Base-by-base conservation (phyloP, 2,329 filamentous ascomycete genomes). In the Arthrobotrys sinensis region DNA sequence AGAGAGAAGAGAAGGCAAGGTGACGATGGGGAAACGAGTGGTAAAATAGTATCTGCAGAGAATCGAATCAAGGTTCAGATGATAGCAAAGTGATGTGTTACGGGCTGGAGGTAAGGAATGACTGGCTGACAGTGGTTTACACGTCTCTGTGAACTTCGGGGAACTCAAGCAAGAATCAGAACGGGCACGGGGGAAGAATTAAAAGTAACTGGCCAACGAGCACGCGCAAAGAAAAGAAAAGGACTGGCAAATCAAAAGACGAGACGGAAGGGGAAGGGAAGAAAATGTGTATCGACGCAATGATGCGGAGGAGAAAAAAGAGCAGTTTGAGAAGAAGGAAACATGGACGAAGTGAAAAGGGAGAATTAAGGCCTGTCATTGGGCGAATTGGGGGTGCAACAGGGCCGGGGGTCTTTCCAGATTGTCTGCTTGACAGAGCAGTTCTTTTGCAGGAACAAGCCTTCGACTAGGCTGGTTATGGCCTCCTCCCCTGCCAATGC, bases 161-260 rank as follows among this genome's bases (percentile, higher is more conserved):
- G 75, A 72, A 66, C 67, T 71, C 46, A 50, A 77, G 46, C 68
- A 78, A 78, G 67, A 78, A 78, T 63, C 52, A 60, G 67, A 71
- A 78, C 67, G 73, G 75, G 75, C 67, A 67, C 67, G 62, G 75
- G 72, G 75, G 46, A 67, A 72, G 62, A 40, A 72, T 77, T 72
- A 78, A 75, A 78, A 78, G 73, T 38, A 78, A 71, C 73, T 60
- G 55, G 55, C 16, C 67, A 78, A 78, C 73, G 62, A 75, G 73
- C 73, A 77, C 65, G 63, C 75, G 62, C 75, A 68, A 67, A 63
- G 63, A 36, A 63, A 71, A 71, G 57, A 66, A 64, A 72, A 57
- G 43, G 53, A 72, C 52, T 63, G 67, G 67, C 75, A 78, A 78
- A 78, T 78, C 75, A 78, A 78, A 78, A 78, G 75, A 78, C 75